phyloP scores from a whole-genome alignment of 768 basidiomycete species.

The Pleurotus ostreatus region DNA sequence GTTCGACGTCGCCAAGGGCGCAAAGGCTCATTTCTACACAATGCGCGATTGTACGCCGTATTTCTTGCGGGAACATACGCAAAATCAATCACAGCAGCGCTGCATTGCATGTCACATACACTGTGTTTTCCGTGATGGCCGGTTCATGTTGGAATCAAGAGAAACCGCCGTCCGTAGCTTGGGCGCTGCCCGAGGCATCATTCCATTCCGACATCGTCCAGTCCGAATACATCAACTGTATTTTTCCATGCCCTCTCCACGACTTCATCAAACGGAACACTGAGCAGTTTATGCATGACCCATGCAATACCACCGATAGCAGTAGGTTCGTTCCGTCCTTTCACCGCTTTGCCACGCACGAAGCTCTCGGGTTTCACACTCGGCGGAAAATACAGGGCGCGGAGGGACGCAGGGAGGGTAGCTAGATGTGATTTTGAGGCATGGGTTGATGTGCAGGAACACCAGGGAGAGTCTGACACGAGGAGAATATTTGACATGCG shows the following conservation, averaged over 20 bases:
- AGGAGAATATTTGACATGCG: neutral
- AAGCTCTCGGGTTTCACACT: slow-evolving; percentile 57
- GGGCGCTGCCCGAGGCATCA: too few relatives aligned
- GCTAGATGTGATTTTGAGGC: slow-evolving; percentile 51
- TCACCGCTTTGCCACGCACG: slow-evolving; percentile 55
- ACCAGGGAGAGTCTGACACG: slow-evolving; percentile 64
- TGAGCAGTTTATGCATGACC: slow-evolving; percentile 52
- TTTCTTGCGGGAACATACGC: too few relatives aligned
- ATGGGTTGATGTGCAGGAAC: slow-evolving; percentile 63
- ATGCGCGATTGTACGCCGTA: too few relatives aligned
- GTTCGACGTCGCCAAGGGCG: too few relatives aligned
- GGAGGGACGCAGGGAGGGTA: slow-evolving; percentile 42
- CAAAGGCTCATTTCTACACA: too few relatives aligned
- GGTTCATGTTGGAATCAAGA: too few relatives aligned
- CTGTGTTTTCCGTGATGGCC: too few relatives aligned
- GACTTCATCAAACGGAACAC: slow-evolving; percentile 48
- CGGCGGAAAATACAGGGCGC: slow-evolving; percentile 45
- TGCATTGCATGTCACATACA: too few relatives aligned
- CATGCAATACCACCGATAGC: slow-evolving; percentile 69
- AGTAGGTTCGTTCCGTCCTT: slow-evolving; percentile 74
- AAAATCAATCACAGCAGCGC: too few relatives aligned
- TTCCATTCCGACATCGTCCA: slow-evolving; percentile 17
- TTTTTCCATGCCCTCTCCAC: slow-evolving; percentile 60
- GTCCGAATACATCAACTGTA: slow-evolving; percentile 53
- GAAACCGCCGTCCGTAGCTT: too few relatives aligned